Evolutionary conservation across 2,329 filamentous ascomycete species (phyloP).

Genomic region (Parastagonospora avenae): DNA sequence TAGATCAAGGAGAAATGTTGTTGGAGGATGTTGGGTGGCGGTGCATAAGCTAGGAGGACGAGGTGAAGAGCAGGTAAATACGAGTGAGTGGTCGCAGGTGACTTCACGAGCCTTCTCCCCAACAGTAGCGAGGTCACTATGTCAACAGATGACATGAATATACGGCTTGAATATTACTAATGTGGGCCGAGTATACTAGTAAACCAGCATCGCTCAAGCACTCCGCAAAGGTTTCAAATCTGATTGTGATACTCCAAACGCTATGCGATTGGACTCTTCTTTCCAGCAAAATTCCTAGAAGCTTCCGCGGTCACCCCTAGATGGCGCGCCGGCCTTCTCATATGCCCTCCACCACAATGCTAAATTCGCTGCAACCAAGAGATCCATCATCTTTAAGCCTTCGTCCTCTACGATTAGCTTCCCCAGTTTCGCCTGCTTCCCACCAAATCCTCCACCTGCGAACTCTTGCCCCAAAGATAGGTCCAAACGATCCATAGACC

Average conservation of each 20-base stretch:
- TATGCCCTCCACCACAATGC: constrained; percentile 93
- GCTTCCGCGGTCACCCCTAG: constrained; percentile 9
- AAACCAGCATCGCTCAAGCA: background rate
- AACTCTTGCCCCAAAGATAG: constrained; percentile 78
- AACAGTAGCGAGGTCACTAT: no score
- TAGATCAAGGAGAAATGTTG: no score
- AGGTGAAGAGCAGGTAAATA: no score
- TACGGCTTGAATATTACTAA: no score
- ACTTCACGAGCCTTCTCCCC: no score
- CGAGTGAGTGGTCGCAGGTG: no score
- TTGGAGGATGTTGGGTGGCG: no score
- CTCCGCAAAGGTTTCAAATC: no score
- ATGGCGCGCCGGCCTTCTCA: constrained; percentile 54
- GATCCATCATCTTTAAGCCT: constrained; percentile 92
- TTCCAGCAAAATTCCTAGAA: background rate
- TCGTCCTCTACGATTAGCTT: constrained; percentile 90
- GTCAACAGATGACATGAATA: no score
- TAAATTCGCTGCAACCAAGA: constrained; percentile 89
- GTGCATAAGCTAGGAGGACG: no score
- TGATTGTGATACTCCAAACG: no score
- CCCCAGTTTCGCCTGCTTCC: constrained; percentile 87
- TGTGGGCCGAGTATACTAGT: background rate
- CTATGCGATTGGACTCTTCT: no score
- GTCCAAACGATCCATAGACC: constrained; percentile 63
- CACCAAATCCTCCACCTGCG: constrained; percentile 83